These are phyloP conservation scores for Lactifluus subvellereus DNA, from an alignment of 768 basidiomycete species.

Conservation along the genomic window DNA sequence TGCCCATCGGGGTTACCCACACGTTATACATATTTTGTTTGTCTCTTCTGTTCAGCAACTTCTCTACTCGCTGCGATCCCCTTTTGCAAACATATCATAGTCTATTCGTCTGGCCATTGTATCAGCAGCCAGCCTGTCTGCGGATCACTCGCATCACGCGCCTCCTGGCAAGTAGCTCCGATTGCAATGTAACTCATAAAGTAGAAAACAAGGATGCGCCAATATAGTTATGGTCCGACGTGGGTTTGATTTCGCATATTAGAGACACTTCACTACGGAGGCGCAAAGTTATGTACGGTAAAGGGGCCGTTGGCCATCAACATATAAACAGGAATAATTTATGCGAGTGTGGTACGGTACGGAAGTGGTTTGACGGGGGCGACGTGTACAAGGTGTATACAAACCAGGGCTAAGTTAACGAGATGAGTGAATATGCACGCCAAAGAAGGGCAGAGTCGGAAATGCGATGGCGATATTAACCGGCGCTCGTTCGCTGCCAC, in stretches of 20 bases:
- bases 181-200: constrained; percentile 22
- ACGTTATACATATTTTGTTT: constrained; percentile 17
- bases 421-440: neutral
- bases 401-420: neutral
- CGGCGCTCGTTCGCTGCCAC: neutral
- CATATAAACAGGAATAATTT: constrained; percentile 26
- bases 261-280: constrained; percentile 1
- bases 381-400: neutral
- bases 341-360: constrained; percentile 1
- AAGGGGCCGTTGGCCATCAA: neutral
- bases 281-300: constrained; percentile 13
- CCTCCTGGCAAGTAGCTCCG: constrained; percentile 14
- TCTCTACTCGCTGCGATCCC: constrained; percentile 13
- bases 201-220: constrained; percentile 16
- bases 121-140: constrained; percentile 11
- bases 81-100: constrained; percentile 21
- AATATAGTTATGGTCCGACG: constrained; percentile 3
- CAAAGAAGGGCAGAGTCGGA: neutral
- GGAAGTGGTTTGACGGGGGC: neutral
- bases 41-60: constrained; percentile 8
- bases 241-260: neutral
- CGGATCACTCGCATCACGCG: neutral
- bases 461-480: neutral
- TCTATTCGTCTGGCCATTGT: constrained; percentile 17
- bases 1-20: neutral